Base-by-base conservation (phyloP, 805 yeast species). In the Metschnikowia picachoensis region DNA sequence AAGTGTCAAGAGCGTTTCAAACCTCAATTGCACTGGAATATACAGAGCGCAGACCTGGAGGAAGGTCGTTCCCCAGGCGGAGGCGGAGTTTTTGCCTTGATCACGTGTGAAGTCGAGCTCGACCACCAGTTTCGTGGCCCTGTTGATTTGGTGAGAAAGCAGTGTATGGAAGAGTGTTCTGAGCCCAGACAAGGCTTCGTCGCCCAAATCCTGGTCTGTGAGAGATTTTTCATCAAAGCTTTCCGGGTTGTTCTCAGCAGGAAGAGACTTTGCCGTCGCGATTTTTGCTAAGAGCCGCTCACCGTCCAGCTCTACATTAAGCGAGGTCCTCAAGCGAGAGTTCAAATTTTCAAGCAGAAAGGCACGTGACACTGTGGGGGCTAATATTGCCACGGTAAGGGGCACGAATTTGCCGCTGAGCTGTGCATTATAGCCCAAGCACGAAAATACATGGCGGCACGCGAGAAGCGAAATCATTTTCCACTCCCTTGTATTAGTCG, bases 11-110 rank as follows among this genome's bases (percentile, higher is more conserved):
- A 87, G 69, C 3, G 85, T 74, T 28, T 81, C 68, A 66, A 85
- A 88, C 51, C 96, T 72, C 52, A 81, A 73, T 60, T 82, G 96
- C 33, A 82, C 94, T 0, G 89, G 97, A 9, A 88, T 79, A 78
- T 91, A 88, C 34, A 79, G 77, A 8, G 90, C 81, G 47, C 87
- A 76, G 50, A 80, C 69, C 51, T 82, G 83, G 32, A 87, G 66
- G 39, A 91, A 68, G 9, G 72, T 63, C 28, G 76, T 69, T 2
- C 78, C 70, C 91, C 91, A 85, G 7, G 59, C 37, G 37, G 66
- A 15, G 39, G 58, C 50, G 5, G 72, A 33, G 35, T 79, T 5
- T 27, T 41, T 20, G 15, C 35, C 35, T 12, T 15, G 31, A 14
- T 25, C 28, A 10, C 31, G 20, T 7, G 20, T 58, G 53, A 73